Evolutionary conservation across 2,329 filamentous ascomycete species (phyloP).

Genomic region (Ustulina deusta): DNA sequence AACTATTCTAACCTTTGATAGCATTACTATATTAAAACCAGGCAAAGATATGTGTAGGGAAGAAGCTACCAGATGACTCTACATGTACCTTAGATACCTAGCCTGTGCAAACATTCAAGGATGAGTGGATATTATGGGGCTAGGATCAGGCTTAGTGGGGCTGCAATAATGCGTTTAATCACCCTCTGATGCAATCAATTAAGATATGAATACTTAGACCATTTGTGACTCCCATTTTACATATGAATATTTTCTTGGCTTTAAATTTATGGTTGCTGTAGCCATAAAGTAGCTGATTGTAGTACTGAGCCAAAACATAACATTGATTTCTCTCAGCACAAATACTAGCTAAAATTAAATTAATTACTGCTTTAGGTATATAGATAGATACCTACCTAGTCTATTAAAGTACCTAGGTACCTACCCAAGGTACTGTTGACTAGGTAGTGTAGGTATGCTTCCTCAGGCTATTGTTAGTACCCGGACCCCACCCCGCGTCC

Average conservation of each 20-base stretch:
- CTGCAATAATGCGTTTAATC: conserved; percentile 31
- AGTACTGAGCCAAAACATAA: too few relatives aligned
- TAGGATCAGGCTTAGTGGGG: conserved; percentile 5
- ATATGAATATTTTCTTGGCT: neutral
- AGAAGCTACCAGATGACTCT: too few relatives aligned
- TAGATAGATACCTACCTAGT: neutral
- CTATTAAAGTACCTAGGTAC: neutral
- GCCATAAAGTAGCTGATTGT: neutral
- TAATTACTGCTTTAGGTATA: neutral
- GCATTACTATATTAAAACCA: too few relatives aligned
- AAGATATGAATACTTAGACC: neutral
- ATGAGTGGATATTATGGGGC: conserved; percentile 3
- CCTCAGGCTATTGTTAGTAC: conserved; percentile 10
- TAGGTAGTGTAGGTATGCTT: too few relatives aligned
- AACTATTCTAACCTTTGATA: too few relatives aligned
- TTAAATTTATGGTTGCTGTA: neutral
- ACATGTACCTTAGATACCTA: neutral
- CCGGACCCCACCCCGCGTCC: conserved; percentile 8
- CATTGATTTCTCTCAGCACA: neutral
- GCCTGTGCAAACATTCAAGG: too few relatives aligned
- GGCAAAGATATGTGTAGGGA: too few relatives aligned
- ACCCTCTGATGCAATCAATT: conserved; percentile 32
- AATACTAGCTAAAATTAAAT: neutral
- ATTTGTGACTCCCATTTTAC: conserved; percentile 5
- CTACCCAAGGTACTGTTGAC: too few relatives aligned